These are phyloP conservation scores for Ceratobasidium sp. DNA, from an alignment of 1,284 basidiomycete species.

Conservation along the genomic window DNA sequence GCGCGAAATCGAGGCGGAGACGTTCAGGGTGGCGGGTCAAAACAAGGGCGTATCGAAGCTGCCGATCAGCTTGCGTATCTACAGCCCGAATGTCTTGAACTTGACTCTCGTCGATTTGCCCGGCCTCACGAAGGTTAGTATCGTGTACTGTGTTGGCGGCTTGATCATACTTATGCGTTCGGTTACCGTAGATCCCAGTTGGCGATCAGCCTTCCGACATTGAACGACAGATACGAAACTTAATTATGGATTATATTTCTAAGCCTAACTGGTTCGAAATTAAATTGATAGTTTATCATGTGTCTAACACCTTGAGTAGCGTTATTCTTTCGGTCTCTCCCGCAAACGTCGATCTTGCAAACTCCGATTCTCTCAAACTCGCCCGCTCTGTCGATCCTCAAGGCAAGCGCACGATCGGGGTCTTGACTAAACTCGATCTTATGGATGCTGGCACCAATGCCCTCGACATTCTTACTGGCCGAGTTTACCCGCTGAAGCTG, in stretches of 20 bases:
- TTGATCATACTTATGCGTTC: slow-evolving; percentile 51
- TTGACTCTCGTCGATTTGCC: slow-evolving; percentile 96
- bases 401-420: slow-evolving; percentile 94
- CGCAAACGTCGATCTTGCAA: slow-evolving; percentile 98
- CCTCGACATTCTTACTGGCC: slow-evolving; percentile 93
- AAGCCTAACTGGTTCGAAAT: slow-evolving; percentile 89
- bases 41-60: slow-evolving; percentile 98
- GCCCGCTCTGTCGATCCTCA: slow-evolving; percentile 96
- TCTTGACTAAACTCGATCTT: slow-evolving; percentile 96
- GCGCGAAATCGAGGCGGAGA: slow-evolving; percentile 98
- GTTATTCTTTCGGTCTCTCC: slow-evolving; percentile 97
- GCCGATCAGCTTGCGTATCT: slow-evolving; percentile 94
- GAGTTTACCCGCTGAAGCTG: slow-evolving; percentile 96
- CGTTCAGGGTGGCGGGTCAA: slow-evolving; percentile 96
- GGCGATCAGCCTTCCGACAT: slow-evolving; percentile 95
- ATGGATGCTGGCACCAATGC: slow-evolving; percentile 99
- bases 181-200: slow-evolving; percentile 50
- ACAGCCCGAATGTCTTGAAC: slow-evolving; percentile 94
- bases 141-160: slow-evolving; percentile 46
- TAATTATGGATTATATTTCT: slow-evolving; percentile 94
- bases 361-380: slow-evolving; percentile 97
- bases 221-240: slow-evolving; percentile 93
- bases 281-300: slow-evolving; percentile 24
- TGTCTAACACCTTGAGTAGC: slow-evolving; percentile 58
- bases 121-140: slow-evolving; percentile 87